Conservation (phyloP, 2,329 filamentous ascomycete species). For the Cladosporium colombiae region DNA sequence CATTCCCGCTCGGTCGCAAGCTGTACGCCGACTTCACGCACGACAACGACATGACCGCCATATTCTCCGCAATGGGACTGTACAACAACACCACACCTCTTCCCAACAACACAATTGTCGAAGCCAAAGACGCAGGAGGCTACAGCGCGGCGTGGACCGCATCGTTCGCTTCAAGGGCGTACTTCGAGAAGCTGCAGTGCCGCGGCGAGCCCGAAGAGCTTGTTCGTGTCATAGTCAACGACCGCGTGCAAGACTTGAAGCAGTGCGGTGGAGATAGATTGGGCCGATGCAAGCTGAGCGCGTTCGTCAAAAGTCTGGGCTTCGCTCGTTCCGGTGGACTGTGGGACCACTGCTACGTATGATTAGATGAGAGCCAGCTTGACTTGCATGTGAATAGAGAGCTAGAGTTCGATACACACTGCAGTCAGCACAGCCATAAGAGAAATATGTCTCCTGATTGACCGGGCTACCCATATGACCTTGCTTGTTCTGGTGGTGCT, state of each 20-base stretch:
- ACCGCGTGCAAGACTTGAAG: slow-evolving; percentile 71
- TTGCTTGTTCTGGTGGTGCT: not conserved
- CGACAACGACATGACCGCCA: slow-evolving; percentile 80
- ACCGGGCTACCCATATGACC: not conserved
- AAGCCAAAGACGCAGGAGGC: slow-evolving; percentile 59
- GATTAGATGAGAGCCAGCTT: not conserved
- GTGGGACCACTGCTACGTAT: slow-evolving; percentile 64
- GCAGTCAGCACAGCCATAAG: not conserved
- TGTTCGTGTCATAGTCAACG: slow-evolving; percentile 80
- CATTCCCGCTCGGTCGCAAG: slow-evolving; percentile 68
- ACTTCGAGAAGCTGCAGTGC: slow-evolving; percentile 86
- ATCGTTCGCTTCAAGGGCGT: slow-evolving; percentile 77
- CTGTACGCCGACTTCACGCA: slow-evolving; percentile 91
- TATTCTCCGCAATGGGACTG: slow-evolving; percentile 75
- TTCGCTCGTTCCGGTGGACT: slow-evolving; percentile 72
- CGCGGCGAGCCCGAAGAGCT: slow-evolving; percentile 61
- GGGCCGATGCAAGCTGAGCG: slow-evolving; percentile 69
- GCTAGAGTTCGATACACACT: not conserved
- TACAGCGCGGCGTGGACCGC: slow-evolving; percentile 78
- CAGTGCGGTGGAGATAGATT: slow-evolving; percentile 69
- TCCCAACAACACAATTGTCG: slow-evolving; percentile 48
- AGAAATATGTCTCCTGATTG: not conserved
- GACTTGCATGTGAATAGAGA: not conserved
- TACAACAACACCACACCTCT: slow-evolving; percentile 65
- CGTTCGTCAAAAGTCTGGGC: slow-evolving; percentile 72